Base-by-base conservation (phyloP, 805 yeast genomes). In the Isabelozyma heimii region DNA sequence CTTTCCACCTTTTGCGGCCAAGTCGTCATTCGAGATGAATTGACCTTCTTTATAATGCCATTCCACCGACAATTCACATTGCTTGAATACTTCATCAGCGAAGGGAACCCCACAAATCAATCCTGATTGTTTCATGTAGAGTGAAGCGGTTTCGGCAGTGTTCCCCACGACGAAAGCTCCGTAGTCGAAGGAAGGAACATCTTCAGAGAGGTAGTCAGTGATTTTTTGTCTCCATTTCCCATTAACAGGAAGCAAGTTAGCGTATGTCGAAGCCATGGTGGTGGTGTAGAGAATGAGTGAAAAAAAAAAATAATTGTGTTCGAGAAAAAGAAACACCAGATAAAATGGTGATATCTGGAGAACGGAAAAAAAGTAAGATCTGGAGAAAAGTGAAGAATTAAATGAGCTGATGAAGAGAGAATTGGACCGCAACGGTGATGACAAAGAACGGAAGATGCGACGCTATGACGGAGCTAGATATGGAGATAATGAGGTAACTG, bases 101-200 rank as follows among this genome's bases (percentile, higher is more conserved):
- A 92, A 92, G 2, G 97, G 96, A 7, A 88, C 81, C 30, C 98
- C 97, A 39, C 89, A 82, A 5, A 92, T 70, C 5, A 89, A 75
- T 24, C 97, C 97, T 39, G 76, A 73, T 51, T 85, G 85, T 67
- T 91, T 91, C 76, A 95, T 87, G 69, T 80, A 86, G 40, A 91
- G 72, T 2, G 89, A 82, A 2, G 96, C 97, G 2, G 83, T 73
- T 59, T 89, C 87, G 3, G 57, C 56, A 41, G 77, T 84, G 47
- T 79, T 77, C 10, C 98, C 97, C n/a, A 92, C 98, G 2, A 92
- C 98, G 59, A 72, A 89, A 2, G 97, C 98, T 33, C 98, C 98
- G 59, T 85, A 87, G 65, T 91, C 98, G 59, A 92, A 92, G 0
- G 95, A 83, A 1, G 98, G 97, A 13, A 88, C 92, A 59, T 91